These are phyloP conservation scores for Dentipellis fragilis DNA, from an alignment of 768 basidiomycete species.

Conservation along the genomic window DNA sequence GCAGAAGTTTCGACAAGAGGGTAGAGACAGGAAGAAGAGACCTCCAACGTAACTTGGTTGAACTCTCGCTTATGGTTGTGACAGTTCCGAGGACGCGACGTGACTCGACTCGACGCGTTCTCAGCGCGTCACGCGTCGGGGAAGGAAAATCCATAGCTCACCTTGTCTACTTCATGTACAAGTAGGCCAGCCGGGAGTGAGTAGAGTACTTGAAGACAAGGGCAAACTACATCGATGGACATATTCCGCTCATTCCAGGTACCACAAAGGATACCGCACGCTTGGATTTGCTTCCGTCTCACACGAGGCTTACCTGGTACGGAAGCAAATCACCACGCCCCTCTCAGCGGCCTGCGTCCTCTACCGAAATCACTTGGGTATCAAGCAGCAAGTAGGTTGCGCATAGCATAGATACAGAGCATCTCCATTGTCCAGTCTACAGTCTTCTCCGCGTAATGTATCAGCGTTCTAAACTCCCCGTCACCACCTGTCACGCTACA, in stretches of 20 bases:
- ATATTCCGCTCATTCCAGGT: background rate
- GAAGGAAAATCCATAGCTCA: too few species aligned
- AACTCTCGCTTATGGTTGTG: background rate
- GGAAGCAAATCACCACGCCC: background rate
- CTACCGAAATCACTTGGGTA: background rate
- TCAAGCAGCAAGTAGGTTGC: slow-evolving; percentile 2
- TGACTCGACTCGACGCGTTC: background rate
- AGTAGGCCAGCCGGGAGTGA: too few species aligned
- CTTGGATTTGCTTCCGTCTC: background rate
- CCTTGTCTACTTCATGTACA: too few species aligned
- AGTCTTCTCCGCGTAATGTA: background rate
- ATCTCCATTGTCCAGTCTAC: background rate
- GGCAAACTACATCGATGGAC: background rate
- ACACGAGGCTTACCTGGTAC: background rate
- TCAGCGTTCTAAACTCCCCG: background rate
- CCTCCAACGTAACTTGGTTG: background rate
- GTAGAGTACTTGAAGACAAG: too few species aligned
- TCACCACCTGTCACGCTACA: slow-evolving; percentile 17
- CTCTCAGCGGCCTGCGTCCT: background rate
- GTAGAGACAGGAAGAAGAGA: background rate
- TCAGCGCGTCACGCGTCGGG: background rate
- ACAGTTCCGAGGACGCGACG: background rate
- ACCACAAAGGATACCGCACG: background rate
- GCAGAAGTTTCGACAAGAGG: background rate
- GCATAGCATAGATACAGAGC: background rate